phyloP scores from a whole-genome alignment of 805 yeast species.

The Kuraishia borneana region DNA sequence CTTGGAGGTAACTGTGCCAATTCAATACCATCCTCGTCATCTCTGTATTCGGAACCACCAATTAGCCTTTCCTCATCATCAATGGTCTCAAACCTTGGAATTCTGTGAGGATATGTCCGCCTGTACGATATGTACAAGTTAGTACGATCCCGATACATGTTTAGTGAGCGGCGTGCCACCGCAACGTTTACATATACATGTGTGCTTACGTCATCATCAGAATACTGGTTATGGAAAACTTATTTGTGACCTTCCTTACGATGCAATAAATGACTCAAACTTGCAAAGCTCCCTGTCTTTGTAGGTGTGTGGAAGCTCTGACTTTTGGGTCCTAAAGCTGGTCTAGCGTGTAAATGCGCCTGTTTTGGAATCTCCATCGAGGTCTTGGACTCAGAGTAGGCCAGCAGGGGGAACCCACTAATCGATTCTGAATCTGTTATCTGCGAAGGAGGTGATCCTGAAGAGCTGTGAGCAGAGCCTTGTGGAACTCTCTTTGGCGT shows the following conservation, averaged over 20 bases:
- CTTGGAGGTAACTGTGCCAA: conserved; percentile 65
- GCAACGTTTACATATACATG: neutral
- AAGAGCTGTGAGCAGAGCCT: neutral
- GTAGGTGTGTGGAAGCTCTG: conserved; percentile 10
- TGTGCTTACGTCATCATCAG: too few species aligned
- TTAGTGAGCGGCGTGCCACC: neutral
- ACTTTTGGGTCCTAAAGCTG: neutral
- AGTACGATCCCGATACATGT: conserved; percentile 91
- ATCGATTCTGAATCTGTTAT: neutral
- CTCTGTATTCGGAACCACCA: conserved; percentile 13
- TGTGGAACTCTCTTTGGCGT: neutral
- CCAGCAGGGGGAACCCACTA: neutral
- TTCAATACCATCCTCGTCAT: conserved; percentile 31
- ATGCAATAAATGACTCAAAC: conserved; percentile 10
- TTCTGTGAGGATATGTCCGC: conserved; percentile 67
- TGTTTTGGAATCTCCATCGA: neutral
- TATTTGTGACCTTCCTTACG: conserved; percentile 5
- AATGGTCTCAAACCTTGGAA: conserved; percentile 22
- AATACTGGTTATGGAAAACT: too few species aligned
- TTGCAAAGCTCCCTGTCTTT: conserved; percentile 14
- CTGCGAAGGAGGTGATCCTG: neutral
- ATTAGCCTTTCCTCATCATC: conserved; percentile 51
- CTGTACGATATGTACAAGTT: conserved; percentile 82
- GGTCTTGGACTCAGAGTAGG: neutral
- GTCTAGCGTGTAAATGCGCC: neutral